A percentile compares a stretch with the other conserved stretches of the same genome.
Evolutionary conservation across 352 stramenopile species (phyloP).

Genomic region (Peronospora farinosa): DNA sequence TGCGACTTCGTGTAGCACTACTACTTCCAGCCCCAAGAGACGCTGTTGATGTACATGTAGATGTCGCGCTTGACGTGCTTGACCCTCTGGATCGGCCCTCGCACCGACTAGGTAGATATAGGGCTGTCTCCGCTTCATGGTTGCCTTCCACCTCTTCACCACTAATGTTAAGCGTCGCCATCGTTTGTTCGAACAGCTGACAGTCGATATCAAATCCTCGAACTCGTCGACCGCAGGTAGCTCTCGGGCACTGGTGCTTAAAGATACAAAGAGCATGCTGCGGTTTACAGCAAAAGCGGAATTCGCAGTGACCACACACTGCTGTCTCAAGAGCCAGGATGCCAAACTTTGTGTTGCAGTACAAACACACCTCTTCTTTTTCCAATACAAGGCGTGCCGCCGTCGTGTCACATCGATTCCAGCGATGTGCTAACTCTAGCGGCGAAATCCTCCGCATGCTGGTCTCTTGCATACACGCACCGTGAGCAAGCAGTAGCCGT

Average conservation of each 20-base stretch:
- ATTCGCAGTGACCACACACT: conserved; percentile 47
- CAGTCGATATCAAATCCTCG: conserved; percentile 19
- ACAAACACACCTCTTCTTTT: conserved; percentile 67
- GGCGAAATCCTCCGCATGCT: conserved; percentile 43
- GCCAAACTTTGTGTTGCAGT: conserved; percentile 72
- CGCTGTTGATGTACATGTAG: conserved; percentile 11
- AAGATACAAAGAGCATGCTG: conserved; percentile 44
- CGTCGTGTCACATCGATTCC: conserved; percentile 61
- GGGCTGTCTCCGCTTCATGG: conserved; percentile 15
- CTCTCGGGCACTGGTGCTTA: conserved; percentile 55
- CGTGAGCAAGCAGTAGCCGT: conserved; percentile 53
- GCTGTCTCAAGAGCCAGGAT: conserved; percentile 46
- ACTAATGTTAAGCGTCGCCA: conserved; percentile 18
- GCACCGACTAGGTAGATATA: conserved; percentile 5
- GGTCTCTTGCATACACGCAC: conserved; percentile 33
- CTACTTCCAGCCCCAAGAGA: conserved; percentile 11
- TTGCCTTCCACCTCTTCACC: conserved; percentile 19
- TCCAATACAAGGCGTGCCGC: conserved; percentile 61
- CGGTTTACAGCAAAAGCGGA: conserved; percentile 57
- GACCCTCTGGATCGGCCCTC: conserved; percentile 20
- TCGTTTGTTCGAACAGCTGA: conserved; percentile 24
- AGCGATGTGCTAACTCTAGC: conserved; percentile 50
- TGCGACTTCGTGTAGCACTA: conserved; percentile 26
- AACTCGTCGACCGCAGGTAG: conserved; percentile 8
- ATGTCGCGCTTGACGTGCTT: conserved; percentile 18